phyloP scores from a whole-genome alignment of 805 yeast genomes.

The Kodamaea sagamina region DNA sequence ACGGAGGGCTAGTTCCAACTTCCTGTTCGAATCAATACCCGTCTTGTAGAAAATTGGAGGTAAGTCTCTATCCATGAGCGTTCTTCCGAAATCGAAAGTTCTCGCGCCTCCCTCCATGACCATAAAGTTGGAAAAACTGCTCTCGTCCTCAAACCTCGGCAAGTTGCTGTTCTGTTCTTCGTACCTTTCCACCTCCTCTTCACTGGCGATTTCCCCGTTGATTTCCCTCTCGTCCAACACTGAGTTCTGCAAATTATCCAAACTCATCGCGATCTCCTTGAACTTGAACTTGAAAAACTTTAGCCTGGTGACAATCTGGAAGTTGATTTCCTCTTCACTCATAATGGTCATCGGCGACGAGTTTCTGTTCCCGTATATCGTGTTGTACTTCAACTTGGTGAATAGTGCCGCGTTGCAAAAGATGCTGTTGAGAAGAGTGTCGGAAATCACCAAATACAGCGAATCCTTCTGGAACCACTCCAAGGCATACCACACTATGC shows the following conservation, averaged over 20 bases:
- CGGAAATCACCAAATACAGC: conserved; percentile 8
- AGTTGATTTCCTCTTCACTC: conserved; percentile 6
- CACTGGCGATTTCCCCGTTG: conserved; percentile 5
- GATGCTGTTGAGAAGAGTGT: neutral
- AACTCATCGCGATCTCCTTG: conserved; percentile 15
- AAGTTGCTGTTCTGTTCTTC: conserved; percentile 10
- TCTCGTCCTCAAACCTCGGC: conserved; percentile 14
- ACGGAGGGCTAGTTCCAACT: conserved; percentile 12
- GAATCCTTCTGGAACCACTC: conserved; percentile 4
- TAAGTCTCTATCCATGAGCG: conserved; percentile 7
- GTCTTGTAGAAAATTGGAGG: conserved; percentile 16
- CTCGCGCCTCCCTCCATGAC: conserved; percentile 2
- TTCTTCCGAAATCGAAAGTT: neutral
- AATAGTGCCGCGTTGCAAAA: conserved; percentile 5
- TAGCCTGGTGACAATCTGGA: conserved; percentile 10
- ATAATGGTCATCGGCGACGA: conserved; percentile 1
- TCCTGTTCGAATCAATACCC: conserved; percentile 17
- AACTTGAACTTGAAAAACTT: conserved; percentile 16
- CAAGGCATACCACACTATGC: neutral
- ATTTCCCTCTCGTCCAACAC: neutral
- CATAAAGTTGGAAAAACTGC: conserved; percentile 1
- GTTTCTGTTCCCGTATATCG: neutral
- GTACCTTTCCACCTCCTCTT: conserved; percentile 9
- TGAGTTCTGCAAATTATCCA: conserved; percentile 6
- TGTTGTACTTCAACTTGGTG: conserved; percentile 1